phyloP scores from a whole-genome alignment of 306 rosid species.

The Gleditsia sinensis region DNA sequence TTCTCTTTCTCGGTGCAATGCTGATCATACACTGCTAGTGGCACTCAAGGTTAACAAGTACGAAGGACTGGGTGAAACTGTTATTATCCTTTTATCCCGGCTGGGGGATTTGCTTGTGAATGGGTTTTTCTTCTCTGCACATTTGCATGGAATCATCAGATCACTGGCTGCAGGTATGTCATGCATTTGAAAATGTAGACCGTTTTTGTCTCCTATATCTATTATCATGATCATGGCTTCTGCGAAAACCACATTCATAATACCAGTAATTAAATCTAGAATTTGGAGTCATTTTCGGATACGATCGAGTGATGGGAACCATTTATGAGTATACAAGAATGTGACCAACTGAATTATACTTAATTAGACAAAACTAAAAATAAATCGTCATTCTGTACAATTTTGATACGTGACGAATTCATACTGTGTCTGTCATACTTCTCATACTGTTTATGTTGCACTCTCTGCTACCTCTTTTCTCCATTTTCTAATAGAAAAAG shows the following conservation, averaged over 20 bases:
- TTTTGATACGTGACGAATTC: too few relatives aligned
- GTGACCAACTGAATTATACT: too few relatives aligned
- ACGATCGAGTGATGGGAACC: too few relatives aligned
- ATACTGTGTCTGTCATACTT: too few relatives aligned
- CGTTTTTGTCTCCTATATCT: constrained; percentile 1
- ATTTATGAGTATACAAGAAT: too few relatives aligned
- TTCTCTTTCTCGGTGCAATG: background rate
- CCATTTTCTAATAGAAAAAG: background rate
- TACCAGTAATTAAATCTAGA: too few relatives aligned
- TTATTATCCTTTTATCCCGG: too few relatives aligned
- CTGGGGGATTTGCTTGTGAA: constrained; percentile 38
- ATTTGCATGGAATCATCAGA: constrained; percentile 94
- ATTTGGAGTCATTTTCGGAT: too few relatives aligned
- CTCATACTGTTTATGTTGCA: too few relatives aligned
- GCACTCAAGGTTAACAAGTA: background rate
- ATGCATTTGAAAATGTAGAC: background rate
- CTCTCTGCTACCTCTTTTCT: background rate
- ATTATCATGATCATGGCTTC: background rate
- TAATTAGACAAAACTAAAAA: too few relatives aligned
- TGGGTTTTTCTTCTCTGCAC: constrained; percentile 88
- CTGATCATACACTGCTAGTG: background rate
- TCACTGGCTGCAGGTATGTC: constrained; percentile 86
- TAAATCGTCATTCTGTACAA: too few relatives aligned
- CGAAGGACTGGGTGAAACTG: too few relatives aligned
- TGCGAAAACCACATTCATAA: background rate